A percentile compares a stretch with the other conserved stretches of the same genome.
phyloP scores from a whole-genome alignment of 1,284 basidiomycete species.

The Ganoderma lingzhi region DNA sequence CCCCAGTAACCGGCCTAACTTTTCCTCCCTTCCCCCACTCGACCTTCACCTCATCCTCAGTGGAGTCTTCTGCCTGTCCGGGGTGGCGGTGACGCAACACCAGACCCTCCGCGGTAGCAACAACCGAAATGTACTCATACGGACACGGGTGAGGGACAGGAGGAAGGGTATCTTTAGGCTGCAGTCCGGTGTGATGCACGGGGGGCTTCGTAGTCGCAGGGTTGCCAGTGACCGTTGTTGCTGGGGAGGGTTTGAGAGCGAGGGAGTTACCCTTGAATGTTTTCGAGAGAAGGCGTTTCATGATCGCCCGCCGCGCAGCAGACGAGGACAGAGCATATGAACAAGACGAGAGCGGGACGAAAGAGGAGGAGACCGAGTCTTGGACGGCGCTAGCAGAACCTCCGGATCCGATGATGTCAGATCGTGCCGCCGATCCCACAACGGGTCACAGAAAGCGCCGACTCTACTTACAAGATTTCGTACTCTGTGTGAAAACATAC shows the following conservation, averaged over 20 bases:
- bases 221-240: slow-evolving; percentile 28
- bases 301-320: slow-evolving; percentile 23
- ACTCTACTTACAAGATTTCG: background rate
- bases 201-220: slow-evolving; percentile 33
- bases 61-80: slow-evolving; percentile 39
- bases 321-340: slow-evolving; percentile 22
- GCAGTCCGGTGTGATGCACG: slow-evolving; percentile 49
- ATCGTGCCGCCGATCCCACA: slow-evolving; percentile 22
- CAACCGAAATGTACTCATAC: slow-evolving; percentile 68
- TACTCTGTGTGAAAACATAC: too few relatives aligned
- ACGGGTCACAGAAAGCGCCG: background rate
- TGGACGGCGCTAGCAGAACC: background rate
- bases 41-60: slow-evolving; percentile 59
- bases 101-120: slow-evolving; percentile 66
- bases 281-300: slow-evolving; percentile 43
- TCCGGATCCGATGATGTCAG: slow-evolving; percentile 32
- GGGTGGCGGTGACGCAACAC: slow-evolving; percentile 64
- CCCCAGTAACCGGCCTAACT: slow-evolving; percentile 59
- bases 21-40: slow-evolving; percentile 66
- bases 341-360: slow-evolving; percentile 7
- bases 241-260: slow-evolving; percentile 25
- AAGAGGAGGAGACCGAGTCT: slow-evolving; percentile 7
- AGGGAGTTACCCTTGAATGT: slow-evolving; percentile 32
- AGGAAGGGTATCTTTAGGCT: slow-evolving; percentile 68
- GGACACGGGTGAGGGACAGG: slow-evolving; percentile 78